Base-by-base conservation (phyloP, 164 flowering plant genomes). In the Nelumbo lutea region DNA sequence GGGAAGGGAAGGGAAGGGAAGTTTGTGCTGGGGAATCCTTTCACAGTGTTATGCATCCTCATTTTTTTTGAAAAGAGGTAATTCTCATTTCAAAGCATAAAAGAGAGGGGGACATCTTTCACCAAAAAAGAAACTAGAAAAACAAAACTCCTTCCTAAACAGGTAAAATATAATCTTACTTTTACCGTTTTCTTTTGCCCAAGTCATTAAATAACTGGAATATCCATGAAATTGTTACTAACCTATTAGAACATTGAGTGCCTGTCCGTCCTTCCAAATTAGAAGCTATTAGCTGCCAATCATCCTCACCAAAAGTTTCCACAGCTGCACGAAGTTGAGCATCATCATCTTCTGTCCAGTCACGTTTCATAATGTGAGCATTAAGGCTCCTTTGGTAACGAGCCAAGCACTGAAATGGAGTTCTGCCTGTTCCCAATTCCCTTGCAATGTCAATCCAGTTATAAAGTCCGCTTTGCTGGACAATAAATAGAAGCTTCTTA, bases 171-270 rank as follows among this genome's bases (percentile, higher is more conserved):
- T 53, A 9, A 53, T 11, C n/a, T 13, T 53, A 53, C 57, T 53
- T 53, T 9, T 9, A 4, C 14, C 57, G 3, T 46, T 46, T 4
- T 3, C 57, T 15, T 53, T 10, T 53, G 15, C 5, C 5, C 38
- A 57, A 40, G 27, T 27, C 27, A 57, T 2, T 15, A 2, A 57
- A 15, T 4, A 9, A 53, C 3, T 53, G 52, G 9, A 38, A 27
- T 7, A 57, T 42, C 51, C n/a, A 42, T 8, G 57, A 11, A 15
- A 56, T 58, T 10, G 42, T 43, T 40, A 71, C 91, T 87, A 65
- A 91, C 97, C 98, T 89, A 74, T 95, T 89, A 70, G 97, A 92
- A 84, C 99, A 95, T 67, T 95, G 99, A 44, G 85, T 70, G 64
- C 94, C 96, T 39, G 94, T 83, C 63, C 98, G 74, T 66, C 95